Percentiles rank a stretch among this genome's conserved stretches.
phyloP scores from a whole-genome alignment of 1,139 yeast genomes.

The Eremothecium coryli region DNA sequence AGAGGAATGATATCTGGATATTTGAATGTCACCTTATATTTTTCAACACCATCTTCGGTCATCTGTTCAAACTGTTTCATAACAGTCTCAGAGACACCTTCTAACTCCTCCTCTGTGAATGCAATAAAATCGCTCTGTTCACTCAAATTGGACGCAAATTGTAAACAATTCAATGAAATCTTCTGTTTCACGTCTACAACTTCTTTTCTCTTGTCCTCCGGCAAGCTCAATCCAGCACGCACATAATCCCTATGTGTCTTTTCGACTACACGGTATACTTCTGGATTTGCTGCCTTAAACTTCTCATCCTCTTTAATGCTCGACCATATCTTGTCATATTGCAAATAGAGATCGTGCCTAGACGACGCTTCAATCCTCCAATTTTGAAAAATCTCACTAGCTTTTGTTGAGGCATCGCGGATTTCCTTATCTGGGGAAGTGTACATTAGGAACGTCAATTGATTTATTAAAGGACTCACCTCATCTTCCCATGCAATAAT shows the following conservation, averaged over 20 bases:
- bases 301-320: slow-evolving; percentile 28
- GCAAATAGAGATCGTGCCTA: slow-evolving; percentile 59
- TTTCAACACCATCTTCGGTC: slow-evolving; percentile 33
- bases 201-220: slow-evolving; percentile 44
- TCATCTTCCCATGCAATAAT: slow-evolving; percentile 43
- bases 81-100: slow-evolving; percentile 63
- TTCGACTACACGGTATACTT: slow-evolving; percentile 47
- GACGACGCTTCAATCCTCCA: slow-evolving; percentile 53
- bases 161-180: slow-evolving; percentile 47
- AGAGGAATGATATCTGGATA: slow-evolving; percentile 74
- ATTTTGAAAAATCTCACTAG: slow-evolving; percentile 48
- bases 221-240: slow-evolving; percentile 59
- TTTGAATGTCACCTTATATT: slow-evolving; percentile 64
- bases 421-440: slow-evolving; percentile 54
- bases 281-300: slow-evolving; percentile 35
- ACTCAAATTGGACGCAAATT: slow-evolving; percentile 56
- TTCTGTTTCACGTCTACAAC: slow-evolving; percentile 51
- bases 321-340: slow-evolving; percentile 44
- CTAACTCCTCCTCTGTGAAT: slow-evolving; percentile 56
- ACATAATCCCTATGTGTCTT: slow-evolving; percentile 48
- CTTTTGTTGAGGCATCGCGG: slow-evolving; percentile 61
- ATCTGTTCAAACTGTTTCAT: slow-evolving; percentile 47
- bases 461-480: slow-evolving; percentile 37
- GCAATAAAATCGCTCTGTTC: slow-evolving; percentile 56
- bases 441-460: slow-evolving; percentile 56